A percentile compares a stretch with the other conserved stretches of the same genome.
Evolutionary conservation across 2,329 filamentous ascomycete species (phyloP).

Genomic region (Dryadomyces sulphureus): DNA sequence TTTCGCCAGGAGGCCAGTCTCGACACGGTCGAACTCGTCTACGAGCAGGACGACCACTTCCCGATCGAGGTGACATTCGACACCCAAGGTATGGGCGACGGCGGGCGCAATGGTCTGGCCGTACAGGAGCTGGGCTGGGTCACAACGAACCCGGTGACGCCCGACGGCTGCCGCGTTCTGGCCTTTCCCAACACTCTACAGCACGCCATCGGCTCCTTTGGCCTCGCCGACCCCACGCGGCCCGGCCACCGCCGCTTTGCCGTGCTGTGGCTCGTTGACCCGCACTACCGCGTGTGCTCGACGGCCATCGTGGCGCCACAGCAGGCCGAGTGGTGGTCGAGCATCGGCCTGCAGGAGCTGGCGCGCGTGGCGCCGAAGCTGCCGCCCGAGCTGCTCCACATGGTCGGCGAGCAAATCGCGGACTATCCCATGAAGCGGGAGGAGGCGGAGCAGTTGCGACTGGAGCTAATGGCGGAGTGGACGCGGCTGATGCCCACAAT

Average conservation of each 20-base stretch:
- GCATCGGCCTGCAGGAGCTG: neutral
- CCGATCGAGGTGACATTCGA: neutral
- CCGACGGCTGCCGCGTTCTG: constrained; percentile 22
- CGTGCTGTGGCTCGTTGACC: constrained; percentile 43
- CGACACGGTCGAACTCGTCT: neutral
- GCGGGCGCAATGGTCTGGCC: neutral
- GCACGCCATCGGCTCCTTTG: constrained; percentile 33
- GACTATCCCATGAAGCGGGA: neutral
- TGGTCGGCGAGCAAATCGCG: neutral
- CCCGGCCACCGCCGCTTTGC: constrained; percentile 41
- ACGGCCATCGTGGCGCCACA: constrained; percentile 23
- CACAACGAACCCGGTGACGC: constrained; percentile 12
- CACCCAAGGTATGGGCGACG: too few relatives aligned
- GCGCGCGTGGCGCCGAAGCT: neutral
- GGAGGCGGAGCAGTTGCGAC: neutral
- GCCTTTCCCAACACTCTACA: constrained; percentile 28
- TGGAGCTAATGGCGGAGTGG: neutral
- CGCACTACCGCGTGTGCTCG: constrained; percentile 31
- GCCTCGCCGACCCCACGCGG: constrained; percentile 29
- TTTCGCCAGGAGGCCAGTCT: constrained; percentile 21
- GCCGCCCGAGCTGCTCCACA: neutral
- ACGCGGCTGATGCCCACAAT: neutral
- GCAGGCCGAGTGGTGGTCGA: constrained; percentile 19
- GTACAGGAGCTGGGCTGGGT: constrained; percentile 20
- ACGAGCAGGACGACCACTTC: constrained; percentile 1